Evolutionary conservation across 148 eudicot species (phyloP).

Genomic region (Vaccinium darrowii): DNA sequence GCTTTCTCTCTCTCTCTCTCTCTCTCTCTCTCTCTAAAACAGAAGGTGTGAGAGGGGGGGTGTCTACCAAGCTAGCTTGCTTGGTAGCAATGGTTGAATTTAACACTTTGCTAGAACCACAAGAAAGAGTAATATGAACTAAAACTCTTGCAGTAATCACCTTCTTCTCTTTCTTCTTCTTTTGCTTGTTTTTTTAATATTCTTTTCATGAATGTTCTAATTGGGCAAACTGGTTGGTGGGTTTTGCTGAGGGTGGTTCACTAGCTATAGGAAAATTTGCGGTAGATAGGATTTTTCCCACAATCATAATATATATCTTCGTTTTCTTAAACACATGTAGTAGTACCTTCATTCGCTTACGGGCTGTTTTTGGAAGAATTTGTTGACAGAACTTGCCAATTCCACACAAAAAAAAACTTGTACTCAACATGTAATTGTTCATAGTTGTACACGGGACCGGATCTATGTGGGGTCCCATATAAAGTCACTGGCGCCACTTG

Average conservation of each 20-base stretch:
- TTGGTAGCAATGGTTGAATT: background rate
- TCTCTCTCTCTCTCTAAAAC: background rate
- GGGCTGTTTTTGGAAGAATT: background rate
- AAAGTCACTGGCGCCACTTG: no score
- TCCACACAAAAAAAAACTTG: no score
- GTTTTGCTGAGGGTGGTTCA: slow-evolving; percentile 16
- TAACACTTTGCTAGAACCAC: background rate
- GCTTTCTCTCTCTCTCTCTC: background rate
- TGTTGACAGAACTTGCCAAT: no score
- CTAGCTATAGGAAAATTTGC: background rate
- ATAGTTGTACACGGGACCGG: no score
- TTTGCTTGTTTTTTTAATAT: background rate
- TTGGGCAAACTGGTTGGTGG: slow-evolving; percentile 12
- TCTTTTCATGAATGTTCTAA: background rate
- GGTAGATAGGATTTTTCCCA: background rate
- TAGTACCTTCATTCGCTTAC: background rate
- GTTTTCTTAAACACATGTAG: background rate
- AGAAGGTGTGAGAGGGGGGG: background rate
- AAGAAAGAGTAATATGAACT: background rate
- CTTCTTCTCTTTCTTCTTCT: background rate
- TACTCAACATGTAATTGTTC: no score
- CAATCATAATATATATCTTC: background rate
- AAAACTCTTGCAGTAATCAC: background rate
- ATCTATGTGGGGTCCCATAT: no score
- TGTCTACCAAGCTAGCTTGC: background rate